Evolutionary conservation across 139 green algal species (phyloP), one percentile per base, ranked within the genome.

Genomic region (Picochlorum sp.): DNA sequence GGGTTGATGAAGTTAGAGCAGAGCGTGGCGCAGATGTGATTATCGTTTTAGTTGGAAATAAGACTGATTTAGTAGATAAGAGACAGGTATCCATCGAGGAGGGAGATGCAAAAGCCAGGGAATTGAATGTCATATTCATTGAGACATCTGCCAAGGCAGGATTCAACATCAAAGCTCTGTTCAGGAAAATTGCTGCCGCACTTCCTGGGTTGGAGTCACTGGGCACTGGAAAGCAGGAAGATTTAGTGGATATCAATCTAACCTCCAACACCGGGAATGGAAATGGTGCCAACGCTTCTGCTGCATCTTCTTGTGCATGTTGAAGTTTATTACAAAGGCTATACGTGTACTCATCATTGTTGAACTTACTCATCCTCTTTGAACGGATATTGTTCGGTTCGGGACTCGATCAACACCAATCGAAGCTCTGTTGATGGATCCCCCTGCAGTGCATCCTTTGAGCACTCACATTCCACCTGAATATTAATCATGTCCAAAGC

Each of bases 161-260:
- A 20, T 96, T 98, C 75, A 99, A 99, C 76, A 95, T 99, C 75
- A 98, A 98, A 84, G 93, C 93, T 0, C 73, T 98, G 62, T 98
- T 98, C 74, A 76, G 90, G 15, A 98, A 99, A 70, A 96, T 99
- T 61, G 94, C 94, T 16, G 91, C 88, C 9, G 89, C 92, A 3
- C 74, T 99, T 50, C 94, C 94, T 4, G 94, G 94, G 30, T 92
- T 98, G 90, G 94, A 98, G 66, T 76, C 82, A 1, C 49, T 90
- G 18, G 79, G 61, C 7, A 46, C 58, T 2, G 14, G 70, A 20
- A 93, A 91, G 69, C 68, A 67, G 58, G 87, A 93, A 64, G 85
- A 96, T 61, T 69, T 96, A 13, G 89, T 96, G 26, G 88, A 96
- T 61, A 88, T 96, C 61, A 95, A 95, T 64, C 79, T 96, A 2